Percentiles rank a stretch among this genome's conserved stretches.
Conservation (phyloP, 1,284 basidiomycete genomes). For the Fomitiporia mediterranea region DNA sequence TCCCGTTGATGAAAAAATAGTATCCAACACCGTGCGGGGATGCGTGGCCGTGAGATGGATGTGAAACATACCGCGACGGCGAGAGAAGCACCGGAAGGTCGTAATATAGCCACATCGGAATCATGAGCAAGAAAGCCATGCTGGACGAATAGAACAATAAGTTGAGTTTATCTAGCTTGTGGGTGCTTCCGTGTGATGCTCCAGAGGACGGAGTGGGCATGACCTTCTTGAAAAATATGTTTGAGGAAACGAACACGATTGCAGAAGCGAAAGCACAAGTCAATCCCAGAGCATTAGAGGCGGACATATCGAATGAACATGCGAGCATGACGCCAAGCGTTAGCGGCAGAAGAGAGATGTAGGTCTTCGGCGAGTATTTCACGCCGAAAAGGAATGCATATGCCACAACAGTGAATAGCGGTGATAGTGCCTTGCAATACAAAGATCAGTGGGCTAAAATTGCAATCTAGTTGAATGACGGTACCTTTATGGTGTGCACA, state of each 20-base stretch:
- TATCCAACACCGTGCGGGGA: conserved; percentile 56
- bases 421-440: conserved; percentile 78
- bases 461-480: conserved; percentile 24
- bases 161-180: conserved; percentile 96
- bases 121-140: conserved; percentile 92
- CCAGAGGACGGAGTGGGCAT: conserved; percentile 65
- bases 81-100: conserved; percentile 70
- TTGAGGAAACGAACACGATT: conserved; percentile 94
- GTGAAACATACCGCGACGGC: conserved; percentile 37
- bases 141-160: conserved; percentile 93
- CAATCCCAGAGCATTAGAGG: conserved; percentile 78
- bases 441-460: background rate
- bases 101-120: conserved; percentile 88
- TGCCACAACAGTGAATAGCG: conserved; percentile 93
- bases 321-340: conserved; percentile 97
- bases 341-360: conserved; percentile 90
- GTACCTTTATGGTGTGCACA: conserved; percentile 97
- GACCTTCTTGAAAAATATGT: conserved; percentile 99
- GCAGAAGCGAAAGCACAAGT: conserved; percentile 93
- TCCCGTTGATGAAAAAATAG: conserved; percentile 88
- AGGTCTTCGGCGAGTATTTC: conserved; percentile 88
- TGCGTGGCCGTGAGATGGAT: conserved; percentile 45
- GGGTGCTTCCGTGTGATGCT: conserved; percentile 41
- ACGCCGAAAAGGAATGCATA: conserved; percentile 93
- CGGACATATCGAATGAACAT: conserved; percentile 88